Evolutionary conservation across 2,329 filamentous ascomycete species (phyloP).

Genomic region (Scorias spongiosa): DNA sequence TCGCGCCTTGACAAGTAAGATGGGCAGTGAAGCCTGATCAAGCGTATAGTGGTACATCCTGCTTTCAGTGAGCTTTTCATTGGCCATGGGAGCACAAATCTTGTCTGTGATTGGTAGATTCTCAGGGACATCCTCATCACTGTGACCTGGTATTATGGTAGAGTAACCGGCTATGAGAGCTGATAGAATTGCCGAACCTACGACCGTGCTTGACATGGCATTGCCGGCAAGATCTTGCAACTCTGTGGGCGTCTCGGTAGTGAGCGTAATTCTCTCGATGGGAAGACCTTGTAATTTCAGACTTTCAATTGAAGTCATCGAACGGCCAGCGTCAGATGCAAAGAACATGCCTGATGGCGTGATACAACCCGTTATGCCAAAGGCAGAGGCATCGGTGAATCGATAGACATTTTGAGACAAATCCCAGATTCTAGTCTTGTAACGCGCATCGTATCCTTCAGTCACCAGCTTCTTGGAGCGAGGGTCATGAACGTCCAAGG

Average conservation of each 20-base stretch:
- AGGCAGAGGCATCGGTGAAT: constrained; percentile 28
- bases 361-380: constrained; percentile 51
- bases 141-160: constrained; percentile 16
- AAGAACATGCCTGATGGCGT: constrained; percentile 51
- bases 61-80: not conserved
- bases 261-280: constrained; percentile 45
- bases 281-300: constrained; percentile 56
- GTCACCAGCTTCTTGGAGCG: constrained; percentile 33
- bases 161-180: constrained; percentile 35
- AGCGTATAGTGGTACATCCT: not conserved
- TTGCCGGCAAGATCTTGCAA: constrained; percentile 62
- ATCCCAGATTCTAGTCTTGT: constrained; percentile 44
- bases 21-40: not conserved
- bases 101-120: constrained; percentile 2
- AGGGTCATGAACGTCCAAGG: constrained; percentile 38
- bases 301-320: constrained; percentile 47
- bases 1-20: not conserved
- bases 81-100: not conserved
- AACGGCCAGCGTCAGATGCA: constrained; percentile 43
- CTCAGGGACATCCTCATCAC: constrained; percentile 5
- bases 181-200: constrained; percentile 47
- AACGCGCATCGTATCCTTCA: constrained; percentile 40
- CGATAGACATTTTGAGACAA: constrained; percentile 61
- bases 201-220: constrained; percentile 62
- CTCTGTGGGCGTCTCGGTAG: constrained; percentile 40